Conservation (phyloP, 495 filamentous ascomycete species). For the Neurospora sp. region DNA sequence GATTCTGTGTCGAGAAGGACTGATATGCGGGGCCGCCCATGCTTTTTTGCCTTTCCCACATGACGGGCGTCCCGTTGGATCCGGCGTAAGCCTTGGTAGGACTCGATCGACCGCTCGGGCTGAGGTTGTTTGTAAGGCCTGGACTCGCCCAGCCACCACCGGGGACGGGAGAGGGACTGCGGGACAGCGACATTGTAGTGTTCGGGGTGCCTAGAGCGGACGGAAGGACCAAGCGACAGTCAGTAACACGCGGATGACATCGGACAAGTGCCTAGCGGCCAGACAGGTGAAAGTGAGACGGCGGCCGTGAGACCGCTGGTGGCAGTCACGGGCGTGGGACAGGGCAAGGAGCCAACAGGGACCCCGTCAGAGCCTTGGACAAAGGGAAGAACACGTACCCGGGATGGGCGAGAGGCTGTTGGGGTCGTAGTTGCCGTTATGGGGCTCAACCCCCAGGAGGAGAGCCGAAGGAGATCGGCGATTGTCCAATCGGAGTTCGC, state of each 20-base stretch:
- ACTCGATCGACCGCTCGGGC: constrained; percentile 56
- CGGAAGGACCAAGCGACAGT: constrained; percentile 7
- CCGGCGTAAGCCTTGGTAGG: constrained; percentile 43
- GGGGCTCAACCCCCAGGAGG: constrained; percentile 31
- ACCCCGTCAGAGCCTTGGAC: not conserved
- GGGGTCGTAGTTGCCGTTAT: constrained; percentile 27
- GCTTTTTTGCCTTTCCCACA: constrained; percentile 75
- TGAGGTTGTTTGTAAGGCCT: constrained; percentile 49
- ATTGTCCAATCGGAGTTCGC: constrained; percentile 23
- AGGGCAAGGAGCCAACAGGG: not conserved
- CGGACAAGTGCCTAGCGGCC: not conserved
- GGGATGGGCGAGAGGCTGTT: constrained; percentile 31
- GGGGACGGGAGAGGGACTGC: constrained; percentile 71
- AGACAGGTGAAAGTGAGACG: not conserved
- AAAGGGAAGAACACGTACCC: constrained; percentile 23
- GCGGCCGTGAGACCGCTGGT: not conserved
- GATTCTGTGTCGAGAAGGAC: constrained; percentile 69
- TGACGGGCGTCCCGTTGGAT: constrained; percentile 48
- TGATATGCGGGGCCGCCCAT: constrained; percentile 58
- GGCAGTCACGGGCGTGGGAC: not conserved
- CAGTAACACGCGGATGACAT: constrained; percentile 5
- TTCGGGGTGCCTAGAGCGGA: constrained; percentile 33
- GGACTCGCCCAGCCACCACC: constrained; percentile 85
- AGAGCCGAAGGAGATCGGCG: constrained; percentile 19
- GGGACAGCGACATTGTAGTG: constrained; percentile 65